Conservation (phyloP, 2,329 filamentous ascomycete species). For the Aspergillus felis region DNA sequence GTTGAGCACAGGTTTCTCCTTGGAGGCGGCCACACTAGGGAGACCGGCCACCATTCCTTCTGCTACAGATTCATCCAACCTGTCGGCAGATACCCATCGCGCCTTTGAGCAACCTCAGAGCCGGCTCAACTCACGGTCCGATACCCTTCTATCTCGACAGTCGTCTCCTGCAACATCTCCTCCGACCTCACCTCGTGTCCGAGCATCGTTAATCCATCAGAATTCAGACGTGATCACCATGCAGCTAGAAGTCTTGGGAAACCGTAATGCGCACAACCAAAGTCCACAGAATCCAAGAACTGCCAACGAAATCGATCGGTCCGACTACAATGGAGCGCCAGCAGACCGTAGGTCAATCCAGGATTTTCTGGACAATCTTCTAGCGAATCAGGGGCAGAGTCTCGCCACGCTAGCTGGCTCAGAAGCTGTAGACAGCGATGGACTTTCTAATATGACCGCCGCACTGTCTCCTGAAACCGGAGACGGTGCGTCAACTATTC, state of each 20-base stretch:
- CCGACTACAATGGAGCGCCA: constrained; percentile 9
- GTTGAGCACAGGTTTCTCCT: constrained; percentile 31
- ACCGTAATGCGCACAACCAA: constrained; percentile 23
- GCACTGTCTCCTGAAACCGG: constrained; percentile 13
- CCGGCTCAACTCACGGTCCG: constrained; percentile 33
- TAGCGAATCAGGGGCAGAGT: constrained; percentile 27
- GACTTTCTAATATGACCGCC: constrained; percentile 18
- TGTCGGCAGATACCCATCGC: constrained; percentile 8
- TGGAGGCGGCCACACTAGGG: constrained; percentile 24
- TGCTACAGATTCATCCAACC: constrained; percentile 9
- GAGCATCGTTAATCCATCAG: constrained; percentile 41
- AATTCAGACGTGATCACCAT: constrained; percentile 43
- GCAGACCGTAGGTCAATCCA: constrained; percentile 28
- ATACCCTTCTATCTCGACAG: constrained; percentile 38
- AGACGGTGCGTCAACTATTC: constrained; percentile 8
- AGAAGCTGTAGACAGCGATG: constrained; percentile 20
- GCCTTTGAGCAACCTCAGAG: constrained; percentile 10
- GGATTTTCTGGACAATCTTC: constrained; percentile 34
- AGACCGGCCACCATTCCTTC: constrained; percentile 17
- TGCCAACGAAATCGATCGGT: constrained; percentile 11
- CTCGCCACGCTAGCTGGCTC: constrained; percentile 13
- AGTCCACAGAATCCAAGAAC: constrained; percentile 12
- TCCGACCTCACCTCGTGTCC: constrained; percentile 38
- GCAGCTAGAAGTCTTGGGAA: constrained; percentile 40
- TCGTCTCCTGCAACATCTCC: constrained; percentile 40